Percentiles rank a stretch among this genome's conserved stretches.
Conservation (phyloP, 345 rosid genomes). For the Syzygium oleosum region DNA sequence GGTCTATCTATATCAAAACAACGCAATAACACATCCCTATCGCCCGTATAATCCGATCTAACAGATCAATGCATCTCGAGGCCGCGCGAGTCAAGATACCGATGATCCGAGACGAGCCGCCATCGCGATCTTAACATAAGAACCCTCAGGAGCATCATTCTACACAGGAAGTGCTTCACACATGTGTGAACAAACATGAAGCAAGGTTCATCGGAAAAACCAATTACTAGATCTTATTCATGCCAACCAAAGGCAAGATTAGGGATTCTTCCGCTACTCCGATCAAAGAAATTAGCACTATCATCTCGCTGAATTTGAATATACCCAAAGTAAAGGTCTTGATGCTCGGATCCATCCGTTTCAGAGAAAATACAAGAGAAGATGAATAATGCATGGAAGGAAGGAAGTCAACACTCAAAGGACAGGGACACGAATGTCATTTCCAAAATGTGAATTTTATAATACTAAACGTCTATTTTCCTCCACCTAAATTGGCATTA, state of each 20-base stretch:
- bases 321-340: not conserved
- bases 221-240: not conserved
- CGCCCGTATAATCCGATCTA: not conserved
- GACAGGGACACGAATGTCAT: conserved; percentile 9
- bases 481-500: not conserved
- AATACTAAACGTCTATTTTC: not conserved
- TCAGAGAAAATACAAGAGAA: not conserved
- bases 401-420: not conserved
- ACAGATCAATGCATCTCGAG: not conserved
- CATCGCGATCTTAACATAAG: not conserved
- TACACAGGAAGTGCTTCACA: not conserved
- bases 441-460: not conserved
- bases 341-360: not conserved
- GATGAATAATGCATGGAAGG: not conserved
- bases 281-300: not conserved
- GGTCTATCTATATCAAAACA: not conserved
- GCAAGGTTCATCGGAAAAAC: not conserved
- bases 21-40: not conserved
- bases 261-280: not conserved
- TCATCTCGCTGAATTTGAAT: not conserved
- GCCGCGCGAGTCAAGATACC: not conserved
- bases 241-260: not conserved
- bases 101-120: too few relatives aligned
- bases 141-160: not conserved
- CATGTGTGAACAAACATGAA: too few relatives aligned